Percentiles rank a stretch among this genome's conserved stretches.
Conservation (phyloP, 129 eudicot species). For the carrot (Daucus carota) region DH1_v3.0 NC_030386.2:39291001-39291500, state of each 20-base stretch:
- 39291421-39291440: background rate
- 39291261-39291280: background rate
- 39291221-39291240: background rate
- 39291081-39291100: conserved; percentile 7
- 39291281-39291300: background rate
- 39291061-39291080: conserved; percentile 1
- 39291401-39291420: conserved; percentile 6
- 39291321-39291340: background rate
- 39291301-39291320: background rate
- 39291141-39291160: conserved; percentile 5
- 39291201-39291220: background rate
- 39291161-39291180: conserved; percentile 2
- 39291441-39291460: background rate
- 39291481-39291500: background rate
- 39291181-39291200: background rate
- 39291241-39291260: background rate
- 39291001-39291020: background rate
- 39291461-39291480: background rate
- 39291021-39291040: conserved; percentile 4
- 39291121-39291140: background rate
- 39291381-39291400: background rate
- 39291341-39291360: background rate
- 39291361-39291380: background rate
- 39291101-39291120: background rate
- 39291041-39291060: background rate